These are phyloP conservation scores for Persicaria tinctoria DNA, from an alignment of 148 eudicot genomes.

Conservation along the genomic window DNA sequence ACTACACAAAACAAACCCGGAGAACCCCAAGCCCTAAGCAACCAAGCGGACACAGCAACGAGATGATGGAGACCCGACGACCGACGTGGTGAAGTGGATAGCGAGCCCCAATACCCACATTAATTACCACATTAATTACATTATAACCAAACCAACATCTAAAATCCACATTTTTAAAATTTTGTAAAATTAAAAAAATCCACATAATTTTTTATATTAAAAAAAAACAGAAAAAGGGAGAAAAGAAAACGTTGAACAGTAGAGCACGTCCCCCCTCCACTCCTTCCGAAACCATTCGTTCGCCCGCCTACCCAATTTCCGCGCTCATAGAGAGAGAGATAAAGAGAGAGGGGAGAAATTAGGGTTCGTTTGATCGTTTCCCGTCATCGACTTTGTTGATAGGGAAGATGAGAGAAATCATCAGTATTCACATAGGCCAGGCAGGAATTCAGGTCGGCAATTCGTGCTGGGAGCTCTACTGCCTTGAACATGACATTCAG, in stretches of 20 bases:
- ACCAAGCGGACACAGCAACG: no score
- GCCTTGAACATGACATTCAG: slow-evolving; percentile 11
- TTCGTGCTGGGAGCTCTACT: slow-evolving; percentile 14
- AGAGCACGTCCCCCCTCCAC: background rate
- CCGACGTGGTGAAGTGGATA: no score
- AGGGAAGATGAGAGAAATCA: slow-evolving; percentile 10
- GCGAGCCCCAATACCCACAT: no score
- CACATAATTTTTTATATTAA: no score
- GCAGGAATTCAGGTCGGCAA: slow-evolving; percentile 14
- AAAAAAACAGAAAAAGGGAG: no score
- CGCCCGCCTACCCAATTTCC: background rate
- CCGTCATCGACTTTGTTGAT: background rate
- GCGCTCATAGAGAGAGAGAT: background rate
- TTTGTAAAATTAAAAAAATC: no score
- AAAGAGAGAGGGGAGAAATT: background rate
- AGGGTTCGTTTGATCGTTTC: background rate
- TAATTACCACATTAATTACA: no score
- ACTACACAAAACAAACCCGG: no score
- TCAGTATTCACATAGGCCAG: slow-evolving; percentile 11
- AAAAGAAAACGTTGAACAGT: background rate
- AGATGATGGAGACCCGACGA: no score
- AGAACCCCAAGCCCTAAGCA: no score
- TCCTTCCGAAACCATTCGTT: background rate
- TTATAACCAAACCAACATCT: no score
- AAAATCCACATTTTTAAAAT: no score